Percentiles rank a stretch among this genome's conserved stretches.
Evolutionary conservation across 805 yeast species (phyloP).

Genomic region (Yarrowia osloensis): DNA sequence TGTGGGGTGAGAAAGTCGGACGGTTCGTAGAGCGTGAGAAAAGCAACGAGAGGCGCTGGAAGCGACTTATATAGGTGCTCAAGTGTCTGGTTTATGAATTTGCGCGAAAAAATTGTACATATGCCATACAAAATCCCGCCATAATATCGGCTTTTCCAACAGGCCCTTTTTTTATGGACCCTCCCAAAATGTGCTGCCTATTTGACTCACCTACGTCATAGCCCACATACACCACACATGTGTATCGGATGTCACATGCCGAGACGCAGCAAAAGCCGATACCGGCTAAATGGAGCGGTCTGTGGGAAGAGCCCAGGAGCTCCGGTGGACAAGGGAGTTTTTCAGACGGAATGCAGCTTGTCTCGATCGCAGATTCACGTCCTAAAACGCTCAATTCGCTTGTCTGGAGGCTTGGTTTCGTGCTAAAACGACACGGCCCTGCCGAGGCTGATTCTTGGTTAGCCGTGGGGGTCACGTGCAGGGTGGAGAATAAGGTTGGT

Average conservation of each 20-base stretch:
- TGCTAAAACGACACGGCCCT: neutral
- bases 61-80: neutral
- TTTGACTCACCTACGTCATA: conserved; percentile 14
- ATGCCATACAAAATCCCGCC: neutral
- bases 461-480: conserved; percentile 7
- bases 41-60: neutral
- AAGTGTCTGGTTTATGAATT: neutral
- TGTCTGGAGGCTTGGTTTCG: neutral
- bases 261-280: conserved; percentile 22
- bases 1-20: conserved; percentile 2
- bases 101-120: neutral
- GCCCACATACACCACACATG: neutral
- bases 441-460: neutral
- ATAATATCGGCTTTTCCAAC: neutral
- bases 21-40: neutral
- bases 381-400: neutral
- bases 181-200: neutral
- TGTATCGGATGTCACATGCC: conserved; percentile 24
- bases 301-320: neutral
- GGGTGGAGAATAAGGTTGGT: neutral
- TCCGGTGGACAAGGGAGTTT: neutral
- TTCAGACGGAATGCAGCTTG: no score
- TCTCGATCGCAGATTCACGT: neutral
- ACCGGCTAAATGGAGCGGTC: neutral
- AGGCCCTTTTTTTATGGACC: neutral